Conservation (phyloP, 2,329 filamentous ascomycete genomes). For the Dothiorella sarmentorum region DNA sequence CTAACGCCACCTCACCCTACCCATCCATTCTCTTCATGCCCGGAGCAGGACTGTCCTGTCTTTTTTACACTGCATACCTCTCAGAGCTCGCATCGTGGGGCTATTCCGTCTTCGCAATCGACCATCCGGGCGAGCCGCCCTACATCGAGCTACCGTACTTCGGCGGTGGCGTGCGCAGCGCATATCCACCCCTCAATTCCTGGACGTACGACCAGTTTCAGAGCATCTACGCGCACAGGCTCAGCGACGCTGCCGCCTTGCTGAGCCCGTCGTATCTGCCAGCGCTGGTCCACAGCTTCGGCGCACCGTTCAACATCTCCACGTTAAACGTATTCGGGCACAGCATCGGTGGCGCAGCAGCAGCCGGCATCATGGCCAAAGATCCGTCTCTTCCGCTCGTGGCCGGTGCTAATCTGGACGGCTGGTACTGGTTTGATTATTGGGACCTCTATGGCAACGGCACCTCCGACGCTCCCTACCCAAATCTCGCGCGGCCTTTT, state of each 20-base stretch:
- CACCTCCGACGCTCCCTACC: background rate
- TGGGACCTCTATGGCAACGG: constrained; percentile 20
- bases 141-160: constrained; percentile 22
- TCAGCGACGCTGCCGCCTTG: constrained; percentile 23
- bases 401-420: constrained; percentile 25
- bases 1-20: background rate
- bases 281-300: background rate
- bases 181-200: background rate
- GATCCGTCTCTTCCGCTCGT: constrained; percentile 18
- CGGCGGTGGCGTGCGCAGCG: constrained; percentile 6
- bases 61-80: constrained; percentile 20
- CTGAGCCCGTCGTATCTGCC: background rate
- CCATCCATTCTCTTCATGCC: constrained; percentile 25
- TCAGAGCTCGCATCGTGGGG: constrained; percentile 23
- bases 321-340: constrained; percentile 24
- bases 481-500: constrained; percentile 19
- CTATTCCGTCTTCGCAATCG: constrained; percentile 23
- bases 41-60: constrained; percentile 21
- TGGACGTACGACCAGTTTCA: background rate
- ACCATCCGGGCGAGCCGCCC: constrained; percentile 24
- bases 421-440: constrained; percentile 21
- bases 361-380: constrained; percentile 18
- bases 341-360: constrained; percentile 25
- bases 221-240: constrained; percentile 22
- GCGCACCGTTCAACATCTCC: constrained; percentile 20